Percentiles rank a stretch among this genome's conserved stretches.
phyloP scores from a whole-genome alignment of 176 grass and related monocot species.

The Miscanthus lutarioriparius region DNA sequence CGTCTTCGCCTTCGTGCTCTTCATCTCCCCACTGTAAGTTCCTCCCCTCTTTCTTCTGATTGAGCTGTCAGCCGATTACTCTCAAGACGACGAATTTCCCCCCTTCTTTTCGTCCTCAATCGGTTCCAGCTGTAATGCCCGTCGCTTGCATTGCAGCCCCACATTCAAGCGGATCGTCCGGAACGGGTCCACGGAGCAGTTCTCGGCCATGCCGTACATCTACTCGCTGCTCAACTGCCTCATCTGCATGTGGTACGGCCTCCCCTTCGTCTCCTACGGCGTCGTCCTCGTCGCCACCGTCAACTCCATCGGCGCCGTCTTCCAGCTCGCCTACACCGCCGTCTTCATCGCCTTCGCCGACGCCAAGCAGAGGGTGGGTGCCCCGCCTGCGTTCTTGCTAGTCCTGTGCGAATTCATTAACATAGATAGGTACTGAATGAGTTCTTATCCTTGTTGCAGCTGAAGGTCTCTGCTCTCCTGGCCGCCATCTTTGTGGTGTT shows the following conservation, averaged over 20 bases:
- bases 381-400: no score
- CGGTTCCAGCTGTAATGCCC: neutral
- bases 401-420: neutral
- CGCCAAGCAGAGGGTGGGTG: slow-evolving; percentile 50
- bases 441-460: slow-evolving; percentile 41
- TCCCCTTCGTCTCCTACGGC: slow-evolving; percentile 84
- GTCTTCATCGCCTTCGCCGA: slow-evolving; percentile 72
- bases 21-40: slow-evolving; percentile 89
- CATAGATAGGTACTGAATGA: neutral
- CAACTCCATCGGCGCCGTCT: slow-evolving; percentile 78
- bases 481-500: slow-evolving; percentile 48
- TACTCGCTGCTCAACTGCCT: slow-evolving; percentile 96
- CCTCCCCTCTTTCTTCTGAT: neutral
- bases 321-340: slow-evolving; percentile 79
- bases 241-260: slow-evolving; percentile 94
- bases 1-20: slow-evolving; percentile 85
- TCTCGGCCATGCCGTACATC: slow-evolving; percentile 88
- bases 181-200: slow-evolving; percentile 90
- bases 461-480: slow-evolving; percentile 70
- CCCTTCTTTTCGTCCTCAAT: neutral
- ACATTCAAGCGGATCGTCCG: slow-evolving; percentile 80
- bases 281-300: slow-evolving; percentile 79
- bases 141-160: slow-evolving; percentile 49
- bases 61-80: neutral
- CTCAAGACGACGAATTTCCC: neutral